Conservation (phyloP, 1,139 yeast genomes). For the Yamadazyma dendronema region DNA sequence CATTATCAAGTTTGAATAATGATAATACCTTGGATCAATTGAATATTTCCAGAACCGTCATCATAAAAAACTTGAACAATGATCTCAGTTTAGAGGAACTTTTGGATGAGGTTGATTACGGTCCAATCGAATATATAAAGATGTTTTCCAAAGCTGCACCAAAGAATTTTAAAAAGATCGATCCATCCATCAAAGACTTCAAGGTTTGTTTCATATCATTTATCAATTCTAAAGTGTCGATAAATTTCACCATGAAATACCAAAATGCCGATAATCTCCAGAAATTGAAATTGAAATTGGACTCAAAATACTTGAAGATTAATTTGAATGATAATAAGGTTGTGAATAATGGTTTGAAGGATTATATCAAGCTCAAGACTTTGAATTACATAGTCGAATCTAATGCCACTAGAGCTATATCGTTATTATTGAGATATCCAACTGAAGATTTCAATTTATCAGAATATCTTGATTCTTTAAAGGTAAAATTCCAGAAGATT, state of each 20-base stretch:
- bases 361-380: constrained; percentile 41
- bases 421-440: constrained; percentile 18
- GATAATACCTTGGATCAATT: constrained; percentile 29
- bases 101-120: constrained; percentile 35
- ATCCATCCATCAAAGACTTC: constrained; percentile 12
- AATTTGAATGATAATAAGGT: constrained; percentile 27
- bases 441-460: constrained; percentile 8
- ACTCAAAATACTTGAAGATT: constrained; percentile 32
- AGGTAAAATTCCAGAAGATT: constrained; percentile 17
- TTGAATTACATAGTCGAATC: constrained; percentile 41
- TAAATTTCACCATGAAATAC: constrained; percentile 36
- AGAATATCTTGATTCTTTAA: constrained; percentile 6
- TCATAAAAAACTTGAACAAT: constrained; percentile 30
- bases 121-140: constrained; percentile 45
- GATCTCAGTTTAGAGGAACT: constrained; percentile 30
- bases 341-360: constrained; percentile 23
- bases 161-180: constrained; percentile 21
- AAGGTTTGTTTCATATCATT: constrained; percentile 42
- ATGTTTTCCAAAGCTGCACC: constrained; percentile 34
- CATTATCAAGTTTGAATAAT: constrained; percentile 12
- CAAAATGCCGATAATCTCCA: constrained; percentile 27
- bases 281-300: constrained; percentile 24
- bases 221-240: constrained; percentile 34
- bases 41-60: constrained; percentile 39
- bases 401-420: constrained; percentile 39